Conservation (phyloP, 257 asterid species). For the Solanum gandarillasii region DNA sequence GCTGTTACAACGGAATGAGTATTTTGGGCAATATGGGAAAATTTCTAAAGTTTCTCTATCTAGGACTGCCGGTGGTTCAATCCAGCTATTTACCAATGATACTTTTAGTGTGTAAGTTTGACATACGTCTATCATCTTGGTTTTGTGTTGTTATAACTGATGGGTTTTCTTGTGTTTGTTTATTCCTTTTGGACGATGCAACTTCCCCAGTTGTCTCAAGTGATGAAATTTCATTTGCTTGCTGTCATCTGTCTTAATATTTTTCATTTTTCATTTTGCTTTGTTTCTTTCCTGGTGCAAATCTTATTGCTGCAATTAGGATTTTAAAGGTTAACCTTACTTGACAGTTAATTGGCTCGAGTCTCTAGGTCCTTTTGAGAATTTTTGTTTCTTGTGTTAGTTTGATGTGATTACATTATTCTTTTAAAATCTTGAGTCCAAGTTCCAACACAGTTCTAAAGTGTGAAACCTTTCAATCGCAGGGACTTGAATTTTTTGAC, state of each 20-base stretch:
- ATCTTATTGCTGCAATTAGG: not conserved
- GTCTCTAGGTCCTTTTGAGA: not conserved
- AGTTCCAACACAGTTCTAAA: not conserved
- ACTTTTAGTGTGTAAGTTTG: conserved; percentile 89
- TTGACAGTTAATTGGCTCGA: not conserved
- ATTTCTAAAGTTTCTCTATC: conserved; percentile 82
- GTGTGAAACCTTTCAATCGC: not conserved
- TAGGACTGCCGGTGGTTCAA: conserved; percentile 84
- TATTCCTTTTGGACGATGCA: not conserved
- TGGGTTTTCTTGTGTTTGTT: conserved; percentile 1
- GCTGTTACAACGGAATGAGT: conserved; percentile 71
- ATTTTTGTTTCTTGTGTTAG: not conserved
- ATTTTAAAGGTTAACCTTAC: not conserved
- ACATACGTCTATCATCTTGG: not conserved
- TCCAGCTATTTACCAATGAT: conserved; percentile 78
- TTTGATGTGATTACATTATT: not conserved
- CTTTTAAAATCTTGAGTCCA: not conserved
- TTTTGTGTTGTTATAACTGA: not conserved
- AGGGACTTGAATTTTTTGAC: not conserved
- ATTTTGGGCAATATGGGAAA: conserved; percentile 93
- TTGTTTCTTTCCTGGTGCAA: not conserved
- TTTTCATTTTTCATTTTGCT: not conserved
- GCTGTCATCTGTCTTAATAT: not conserved
- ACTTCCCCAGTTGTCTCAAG: not conserved
- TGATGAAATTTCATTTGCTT: not conserved